Base-by-base conservation (phyloP, 129 eudicot genomes). In the Cynara cardunculus region DNA sequence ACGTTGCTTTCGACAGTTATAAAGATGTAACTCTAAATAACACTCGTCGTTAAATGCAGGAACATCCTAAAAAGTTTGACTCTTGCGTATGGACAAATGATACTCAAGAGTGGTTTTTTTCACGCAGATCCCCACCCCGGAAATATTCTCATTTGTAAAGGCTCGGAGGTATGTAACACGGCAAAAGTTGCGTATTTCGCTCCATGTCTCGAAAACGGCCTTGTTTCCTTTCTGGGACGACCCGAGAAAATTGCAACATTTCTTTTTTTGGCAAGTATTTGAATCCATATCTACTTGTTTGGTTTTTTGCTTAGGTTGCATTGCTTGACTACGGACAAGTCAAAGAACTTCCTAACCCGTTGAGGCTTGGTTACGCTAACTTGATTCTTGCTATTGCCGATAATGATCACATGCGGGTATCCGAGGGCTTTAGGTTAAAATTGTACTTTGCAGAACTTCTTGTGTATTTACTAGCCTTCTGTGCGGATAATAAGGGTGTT, bases 51-150 rank as follows among this genome's bases (percentile, higher is more conserved):
- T 24, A 44, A 28, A 39, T 85, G 87, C 93, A 95, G 99, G 91
- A 95, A 89, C 67, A 95, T 95, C 34, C 85, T 95, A 22, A 89
- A 89, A 85, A 92, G 90, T 83, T 83, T 95, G 88, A 87, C 93
- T 12, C 91, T 90, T 83, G 94, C 99, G 56, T 95, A 95, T 84
- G 99, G 99, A 13, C 97, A 95, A 88, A 95, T 95, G 99, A 95
- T 95, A 85, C 89, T 95, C 84, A 92, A 86, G 88, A 92, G 99
- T 82, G 99, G 99, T 32, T 95, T 85, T 97, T 95, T 95, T 80
- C 99, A 95, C 82, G 99, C 99, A 13, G 99, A 95, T 82, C 99
- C 99, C 30, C 99, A 95, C 86, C 99, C 99, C n/a, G 99, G 99
- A 84, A 95, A 95, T 78, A 95, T 95, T 79, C 80, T 95, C 72